Evolutionary conservation across 2,329 filamentous ascomycete species (phyloP).

Genomic region (Diaporthe vaccinii): DNA sequence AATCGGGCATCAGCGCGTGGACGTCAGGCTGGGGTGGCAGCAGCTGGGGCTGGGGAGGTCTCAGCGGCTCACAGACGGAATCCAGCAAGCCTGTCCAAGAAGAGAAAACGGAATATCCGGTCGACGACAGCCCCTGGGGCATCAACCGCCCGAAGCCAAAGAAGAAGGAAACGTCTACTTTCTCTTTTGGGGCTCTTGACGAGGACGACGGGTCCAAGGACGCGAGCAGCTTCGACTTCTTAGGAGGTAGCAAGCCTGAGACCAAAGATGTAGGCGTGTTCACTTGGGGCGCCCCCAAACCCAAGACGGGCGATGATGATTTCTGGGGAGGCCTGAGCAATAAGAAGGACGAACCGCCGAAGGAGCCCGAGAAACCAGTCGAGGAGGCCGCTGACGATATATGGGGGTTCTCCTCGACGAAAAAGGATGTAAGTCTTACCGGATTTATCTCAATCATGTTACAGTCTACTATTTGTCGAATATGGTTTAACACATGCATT

Average conservation of each 20-base stretch:
- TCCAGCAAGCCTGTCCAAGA: slow-evolving; percentile 46
- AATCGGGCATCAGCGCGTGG: slow-evolving; percentile 67
- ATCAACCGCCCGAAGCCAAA: slow-evolving; percentile 63
- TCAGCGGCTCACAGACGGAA: slow-evolving; percentile 35
- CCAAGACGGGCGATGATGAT: slow-evolving; percentile 57
- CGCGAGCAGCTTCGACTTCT: slow-evolving; percentile 40
- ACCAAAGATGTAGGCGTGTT: slow-evolving; percentile 50
- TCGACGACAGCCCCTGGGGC: slow-evolving; percentile 65
- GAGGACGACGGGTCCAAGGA: slow-evolving; percentile 53
- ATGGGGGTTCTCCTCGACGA: slow-evolving; percentile 39
- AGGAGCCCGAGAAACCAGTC: slow-evolving; percentile 38
- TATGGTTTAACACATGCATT: not conserved
- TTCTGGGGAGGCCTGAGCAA: slow-evolving; percentile 39
- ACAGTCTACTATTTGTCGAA: not conserved
- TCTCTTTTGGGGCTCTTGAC: slow-evolving; percentile 64
- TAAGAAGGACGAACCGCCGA: slow-evolving; percentile 48
- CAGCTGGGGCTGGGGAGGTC: slow-evolving; percentile 53
- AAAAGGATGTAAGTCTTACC: slow-evolving; percentile 39
- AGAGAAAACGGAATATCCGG: slow-evolving; percentile 56
- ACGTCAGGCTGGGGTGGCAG: slow-evolving; percentile 72
- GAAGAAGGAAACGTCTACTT: slow-evolving; percentile 61
- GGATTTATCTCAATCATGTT: not conserved
- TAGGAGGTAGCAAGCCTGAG: slow-evolving; percentile 44
- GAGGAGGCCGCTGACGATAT: slow-evolving; percentile 43
- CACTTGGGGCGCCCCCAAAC: slow-evolving; percentile 49